Base-by-base conservation (phyloP, 164 flowering plant genomes). In the Malania oleifera region DNA sequence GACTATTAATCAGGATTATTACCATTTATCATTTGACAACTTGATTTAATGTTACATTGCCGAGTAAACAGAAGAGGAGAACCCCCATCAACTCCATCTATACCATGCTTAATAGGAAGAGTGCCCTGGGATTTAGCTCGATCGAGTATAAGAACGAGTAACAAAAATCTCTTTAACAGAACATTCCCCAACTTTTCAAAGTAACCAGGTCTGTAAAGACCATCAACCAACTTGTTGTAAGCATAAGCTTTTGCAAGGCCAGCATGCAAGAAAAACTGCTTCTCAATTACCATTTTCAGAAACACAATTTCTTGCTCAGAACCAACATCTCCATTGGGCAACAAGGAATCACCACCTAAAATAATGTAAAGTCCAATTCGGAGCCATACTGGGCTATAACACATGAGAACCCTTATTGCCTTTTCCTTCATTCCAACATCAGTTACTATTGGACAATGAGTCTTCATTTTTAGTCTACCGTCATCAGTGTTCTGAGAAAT, bases 31-130 rank as follows among this genome's bases (percentile, higher is more conserved):
- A 91, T 60, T 67, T 88, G 93, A 61, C 77, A 70, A 62, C 95
- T 91, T 9, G 97, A 89, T 75, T 91, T 95, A 18, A 85, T 72
- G 52, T 54, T 62, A 40, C 87, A 80, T 39, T 74, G 68, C 14
- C 47, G 52, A 31, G 54, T 50, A 71, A 95, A 95, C 50, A 95
- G 61, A 39, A 85, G 74, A 58, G 97, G 95, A 50, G 99, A 95
- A 71, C 99, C 99, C 18, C 99, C 97, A 75, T 95, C 99, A 22
- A 75, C 39, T 60, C 96, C 96, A 78, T 95, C 99, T 68, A 95
- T 86, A n/a, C 99, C 99, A 78, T 81, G 75, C 65, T 80, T 78
- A 37, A 83, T 67, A 27, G 97, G 88, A 63, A 95, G 89, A 62
- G 79, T 73, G 48, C 82, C 85, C 57, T 80, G 82, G 65, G 76